Conservation (phyloP, 176 grass and related monocot genomes). For the Elaeis guineensis region DNA sequence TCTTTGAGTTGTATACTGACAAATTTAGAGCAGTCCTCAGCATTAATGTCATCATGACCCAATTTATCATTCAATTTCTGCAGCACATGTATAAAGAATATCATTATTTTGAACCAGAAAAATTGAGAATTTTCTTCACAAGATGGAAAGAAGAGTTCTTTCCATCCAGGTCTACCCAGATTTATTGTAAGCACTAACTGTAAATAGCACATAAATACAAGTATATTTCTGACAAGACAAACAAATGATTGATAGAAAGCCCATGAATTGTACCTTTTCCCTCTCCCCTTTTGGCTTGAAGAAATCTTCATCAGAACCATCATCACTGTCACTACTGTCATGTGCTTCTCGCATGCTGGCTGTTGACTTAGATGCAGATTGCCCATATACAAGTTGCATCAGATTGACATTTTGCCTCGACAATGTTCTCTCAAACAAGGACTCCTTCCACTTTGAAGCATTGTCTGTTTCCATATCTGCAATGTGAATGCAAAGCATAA, state of each 20-base stretch:
- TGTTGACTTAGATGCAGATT: constrained; percentile 25
- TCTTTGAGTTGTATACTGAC: constrained; percentile 49
- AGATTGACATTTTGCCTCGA: constrained; percentile 51
- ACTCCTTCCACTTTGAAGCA: constrained; percentile 84
- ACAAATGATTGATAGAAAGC: background rate
- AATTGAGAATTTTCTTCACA: too few relatives aligned
- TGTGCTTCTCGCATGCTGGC: constrained; percentile 14
- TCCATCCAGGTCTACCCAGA: too few relatives aligned
- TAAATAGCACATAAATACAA: too few relatives aligned
- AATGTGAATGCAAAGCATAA: constrained; percentile 3
- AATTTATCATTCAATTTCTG: constrained; percentile 47
- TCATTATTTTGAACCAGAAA: too few relatives aligned
- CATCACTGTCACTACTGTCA: constrained; percentile 36
- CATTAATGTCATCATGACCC: constrained; percentile 45
- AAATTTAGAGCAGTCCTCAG: constrained; percentile 85
- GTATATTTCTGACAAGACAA: too few relatives aligned
- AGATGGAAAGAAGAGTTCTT: too few relatives aligned
- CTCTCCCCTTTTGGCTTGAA: constrained; percentile 73
- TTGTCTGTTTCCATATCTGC: constrained; percentile 51
- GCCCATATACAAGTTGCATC: constrained; percentile 83
- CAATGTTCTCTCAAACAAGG: constrained; percentile 54
- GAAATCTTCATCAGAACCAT: constrained; percentile 65
- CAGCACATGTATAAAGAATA: constrained; percentile 23
- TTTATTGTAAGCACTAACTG: too few relatives aligned
- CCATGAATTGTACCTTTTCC: constrained; percentile 1